Evolutionary conservation across 805 yeast genomes (phyloP), one percentile per base, ranked within the genome.

Genomic region (Wickerhamomyces ciferrii): DNA sequence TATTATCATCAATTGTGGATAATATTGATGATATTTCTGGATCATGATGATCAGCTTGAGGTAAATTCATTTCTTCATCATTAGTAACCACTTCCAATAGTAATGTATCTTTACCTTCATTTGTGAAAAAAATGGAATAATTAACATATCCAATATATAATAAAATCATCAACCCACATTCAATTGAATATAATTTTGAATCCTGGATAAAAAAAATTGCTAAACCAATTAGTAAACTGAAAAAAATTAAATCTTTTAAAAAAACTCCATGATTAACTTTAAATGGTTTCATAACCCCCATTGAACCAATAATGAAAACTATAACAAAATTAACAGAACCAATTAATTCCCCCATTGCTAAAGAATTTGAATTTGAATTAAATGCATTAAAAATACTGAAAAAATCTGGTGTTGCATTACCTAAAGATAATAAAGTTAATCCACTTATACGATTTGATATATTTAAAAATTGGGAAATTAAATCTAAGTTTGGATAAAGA

Each of bases 401-500:
- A 3, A 92, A 80, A 62, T 92, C 99, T 0, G 97, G 96, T 0
- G 95, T 75, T 3, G 96, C 96, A 65, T 92, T 92, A 0, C 97
- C 98, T 49, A 92, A 73, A 0, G 98, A 96, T 44, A 94, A 68
- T 20, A 92, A 67, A 0, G 97, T 91, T 53, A 92, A 74, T 0
- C 98, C 98, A 13, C 94, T 82, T 18, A 91, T 66, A 48, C 86
- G 80, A 49, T 88, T 94, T 17, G 91, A 79, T 43, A 92, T 65
- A 9, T 79, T 74, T 10, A 89, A 64, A 15, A 75, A 61, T 14
- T 70, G 69, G 0, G 97, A 82, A 15, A 91, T 72, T 18, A 79
- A 71, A 41, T 82, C 76, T 25, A 91, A 64, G 52, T 87, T 89
- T 1, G 96, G 96, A 38, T 95, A 84, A 41, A 92, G 65, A 57